Evolutionary conservation across 129 eudicot species (phyloP).

Genomic region (Heracleum sosnowskyi): DNA sequence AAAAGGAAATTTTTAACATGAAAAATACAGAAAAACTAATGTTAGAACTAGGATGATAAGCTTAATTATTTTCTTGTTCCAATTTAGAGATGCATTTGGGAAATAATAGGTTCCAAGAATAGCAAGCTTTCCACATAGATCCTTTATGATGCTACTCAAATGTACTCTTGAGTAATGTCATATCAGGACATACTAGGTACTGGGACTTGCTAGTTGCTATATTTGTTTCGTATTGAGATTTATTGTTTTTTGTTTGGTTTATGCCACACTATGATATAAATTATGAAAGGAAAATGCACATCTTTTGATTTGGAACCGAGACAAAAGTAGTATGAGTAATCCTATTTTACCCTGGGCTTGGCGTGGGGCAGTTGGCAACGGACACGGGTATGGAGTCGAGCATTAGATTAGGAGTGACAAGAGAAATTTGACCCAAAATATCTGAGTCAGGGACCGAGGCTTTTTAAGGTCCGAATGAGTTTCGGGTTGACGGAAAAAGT

Average conservation of each 20-base stretch:
- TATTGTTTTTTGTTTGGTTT: neutral
- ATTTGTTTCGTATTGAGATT: neutral
- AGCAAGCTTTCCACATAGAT: neutral
- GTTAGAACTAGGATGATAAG: neutral
- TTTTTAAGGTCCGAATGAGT: neutral
- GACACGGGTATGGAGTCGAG: neutral
- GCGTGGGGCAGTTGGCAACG: neutral
- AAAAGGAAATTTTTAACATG: neutral
- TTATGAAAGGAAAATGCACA: neutral
- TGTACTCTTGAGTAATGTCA: neutral
- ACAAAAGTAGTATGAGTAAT: neutral
- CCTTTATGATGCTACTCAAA: neutral
- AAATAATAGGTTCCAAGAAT: neutral
- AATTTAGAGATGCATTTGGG: neutral
- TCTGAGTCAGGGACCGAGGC: neutral
- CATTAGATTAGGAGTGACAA: neutral
- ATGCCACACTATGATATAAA: neutral
- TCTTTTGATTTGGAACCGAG: neutral
- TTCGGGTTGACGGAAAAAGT: neutral
- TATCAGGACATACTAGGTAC: neutral
- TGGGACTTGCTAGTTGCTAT: neutral
- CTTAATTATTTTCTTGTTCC: neutral
- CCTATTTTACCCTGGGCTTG: neutral
- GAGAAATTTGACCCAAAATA: neutral
- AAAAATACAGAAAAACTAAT: neutral